Evolutionary conservation across 768 basidiomycete genomes (phyloP).

Genomic region (Zangia roseola): DNA sequence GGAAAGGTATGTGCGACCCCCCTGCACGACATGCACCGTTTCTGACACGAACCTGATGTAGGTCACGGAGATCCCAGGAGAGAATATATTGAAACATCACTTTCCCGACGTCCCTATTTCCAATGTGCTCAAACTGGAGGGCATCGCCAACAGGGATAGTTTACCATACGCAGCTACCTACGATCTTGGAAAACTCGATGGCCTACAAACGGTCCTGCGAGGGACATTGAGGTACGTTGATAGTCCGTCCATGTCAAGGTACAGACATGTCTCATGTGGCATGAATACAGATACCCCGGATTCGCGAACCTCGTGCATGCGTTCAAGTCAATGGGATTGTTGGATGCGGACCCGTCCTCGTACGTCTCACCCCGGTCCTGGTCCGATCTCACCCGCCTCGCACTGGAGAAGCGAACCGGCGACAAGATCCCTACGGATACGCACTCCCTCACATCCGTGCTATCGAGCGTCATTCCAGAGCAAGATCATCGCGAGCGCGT

Average conservation of each 20-base stretch:
- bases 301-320: conserved; percentile 73
- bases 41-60: conserved; percentile 21
- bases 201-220: conserved; percentile 66
- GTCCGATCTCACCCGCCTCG: conserved; percentile 38
- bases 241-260: not conserved
- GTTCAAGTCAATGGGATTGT: conserved; percentile 68
- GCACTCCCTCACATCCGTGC: conserved; percentile 34
- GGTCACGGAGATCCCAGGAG: conserved; percentile 49
- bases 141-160: conserved; percentile 84
- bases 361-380: conserved; percentile 21
- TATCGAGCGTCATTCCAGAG: conserved; percentile 22
- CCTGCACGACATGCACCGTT: not conserved
- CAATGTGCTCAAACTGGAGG: conserved; percentile 66
- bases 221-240: conserved; percentile 73
- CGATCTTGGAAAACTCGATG: conserved; percentile 42
- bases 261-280: not conserved
- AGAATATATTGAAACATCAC: conserved; percentile 50
- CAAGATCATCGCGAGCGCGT: conserved; percentile 26
- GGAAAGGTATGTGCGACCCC: conserved; percentile 43
- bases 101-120: conserved; percentile 72
- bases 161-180: conserved; percentile 70
- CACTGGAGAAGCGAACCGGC: conserved; percentile 31
- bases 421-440: conserved; percentile 28
- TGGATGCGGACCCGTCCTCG: conserved; percentile 38
- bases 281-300: conserved; percentile 68